Base-by-base conservation (phyloP, 139 green algal species). In the Volvox reticuliferus region DNA sequence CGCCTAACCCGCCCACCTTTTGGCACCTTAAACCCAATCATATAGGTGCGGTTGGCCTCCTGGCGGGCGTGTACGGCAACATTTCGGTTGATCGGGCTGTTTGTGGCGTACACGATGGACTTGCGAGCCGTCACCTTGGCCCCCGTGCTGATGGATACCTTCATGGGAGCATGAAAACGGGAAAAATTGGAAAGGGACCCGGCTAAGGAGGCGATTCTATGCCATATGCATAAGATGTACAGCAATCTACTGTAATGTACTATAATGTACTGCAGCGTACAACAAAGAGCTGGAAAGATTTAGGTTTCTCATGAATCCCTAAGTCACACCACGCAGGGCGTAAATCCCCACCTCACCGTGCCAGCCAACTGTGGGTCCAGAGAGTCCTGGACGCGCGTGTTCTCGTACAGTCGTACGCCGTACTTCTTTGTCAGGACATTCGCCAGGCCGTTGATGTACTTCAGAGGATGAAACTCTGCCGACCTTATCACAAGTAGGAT, bases 41-140 rank as follows among this genome's bases (percentile, higher is more conserved):
- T 93, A 81, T 97, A 97, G 12, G 89, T 93, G 14, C 94, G 80
- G 88, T 93, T 93, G 30, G 93, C 79, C 65, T 92, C 35, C 93
- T 97, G 95, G 26, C 96, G 86, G 5, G 95, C 91, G 50, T 97
- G 95, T 33, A 97, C 88, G 12, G 93, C 91, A 61, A 97, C 87
- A 89, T 97, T 97, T 90, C 94, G 92, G 89, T 95, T 96, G 90
- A 95, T 94, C 36, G 96, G 96, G 9, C 87, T 93, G 93, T 96
- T 95, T 87, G 96, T 97, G 37, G 96, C 95, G 65, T 96, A 84
- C 24, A 97, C 95, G 3, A 97, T 84, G 2, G 93, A 91, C 20
- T 81, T 36, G 18, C 86, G 26, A 3, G 95, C 92, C 24, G 82
- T 83, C 13, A 95, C 79, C 14, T 26, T 82, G 20, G 79, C 75